Percentiles rank a stretch among this genome's conserved stretches.
Conservation (phyloP, 2,329 filamentous ascomycete species). For the Dothideomycetes sp. region DNA sequence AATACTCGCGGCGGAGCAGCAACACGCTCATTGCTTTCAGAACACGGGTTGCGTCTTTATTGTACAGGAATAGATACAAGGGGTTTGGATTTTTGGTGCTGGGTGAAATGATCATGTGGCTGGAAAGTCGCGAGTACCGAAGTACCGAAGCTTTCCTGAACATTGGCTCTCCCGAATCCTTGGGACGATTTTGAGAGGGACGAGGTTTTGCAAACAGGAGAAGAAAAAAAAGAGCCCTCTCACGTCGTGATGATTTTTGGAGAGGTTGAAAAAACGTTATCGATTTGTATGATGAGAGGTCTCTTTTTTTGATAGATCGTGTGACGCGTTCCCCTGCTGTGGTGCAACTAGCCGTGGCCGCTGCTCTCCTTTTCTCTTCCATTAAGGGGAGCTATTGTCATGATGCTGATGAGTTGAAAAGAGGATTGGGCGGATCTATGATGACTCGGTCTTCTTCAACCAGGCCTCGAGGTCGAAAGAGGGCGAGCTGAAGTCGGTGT, state of each 20-base stretch:
- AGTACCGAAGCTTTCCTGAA: no score
- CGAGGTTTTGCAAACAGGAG: neutral
- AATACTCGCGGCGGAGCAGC: neutral
- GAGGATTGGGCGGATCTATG: slow-evolving; percentile 3
- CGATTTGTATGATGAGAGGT: neutral
- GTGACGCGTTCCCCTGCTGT: neutral
- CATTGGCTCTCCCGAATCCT: no score
- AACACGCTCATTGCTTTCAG: slow-evolving; percentile 1
- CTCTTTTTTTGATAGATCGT: neutral
- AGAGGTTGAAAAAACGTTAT: neutral
- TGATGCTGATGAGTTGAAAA: slow-evolving; percentile 4
- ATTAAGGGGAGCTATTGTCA: slow-evolving; percentile 3
- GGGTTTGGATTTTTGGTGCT: neutral
- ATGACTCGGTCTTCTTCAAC: slow-evolving; percentile 29
- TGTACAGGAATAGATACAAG: slow-evolving; percentile 9
- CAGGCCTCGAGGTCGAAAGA: slow-evolving; percentile 90
- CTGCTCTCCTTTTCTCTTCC: slow-evolving; percentile 3
- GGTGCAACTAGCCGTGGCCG: neutral
- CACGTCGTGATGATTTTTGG: neutral
- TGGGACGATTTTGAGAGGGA: no score
- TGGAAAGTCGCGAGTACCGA: no score
- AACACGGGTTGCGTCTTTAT: no score
- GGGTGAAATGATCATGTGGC: neutral
- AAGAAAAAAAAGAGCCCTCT: neutral
- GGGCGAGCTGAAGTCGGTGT: slow-evolving; percentile 69